Percentiles rank a stretch among this genome's conserved stretches.
phyloP scores from a whole-genome alignment of 208 protist genomes.

The Vickermania spadyakhi region DNA sequence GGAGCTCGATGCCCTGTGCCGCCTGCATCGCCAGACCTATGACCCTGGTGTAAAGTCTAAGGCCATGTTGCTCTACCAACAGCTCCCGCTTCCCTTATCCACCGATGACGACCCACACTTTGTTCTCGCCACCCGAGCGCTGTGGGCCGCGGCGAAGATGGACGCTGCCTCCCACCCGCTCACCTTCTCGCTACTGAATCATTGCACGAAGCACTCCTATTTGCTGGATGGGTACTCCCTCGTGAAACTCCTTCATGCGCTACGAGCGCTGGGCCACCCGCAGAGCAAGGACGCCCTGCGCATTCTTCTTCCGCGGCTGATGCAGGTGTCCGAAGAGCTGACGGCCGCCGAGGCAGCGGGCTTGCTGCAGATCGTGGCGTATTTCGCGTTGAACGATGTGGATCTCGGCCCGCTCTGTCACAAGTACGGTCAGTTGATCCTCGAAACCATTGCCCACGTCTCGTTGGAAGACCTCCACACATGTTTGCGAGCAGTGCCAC shows the following conservation, averaged over 20 bases:
- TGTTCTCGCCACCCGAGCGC: conserved; percentile 23
- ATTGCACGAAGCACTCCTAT: conserved; percentile 60
- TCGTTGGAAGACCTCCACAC: conserved; percentile 2
- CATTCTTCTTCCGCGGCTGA: conserved; percentile 47
- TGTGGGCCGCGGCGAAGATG: conserved; percentile 61
- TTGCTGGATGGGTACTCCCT: conserved; percentile 51
- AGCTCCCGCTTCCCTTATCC: conserved; percentile 47
- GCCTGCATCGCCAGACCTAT: conserved; percentile 34
- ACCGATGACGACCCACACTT: conserved; percentile 69
- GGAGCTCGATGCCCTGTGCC: conserved; percentile 25
- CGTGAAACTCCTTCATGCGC: conserved; percentile 20
- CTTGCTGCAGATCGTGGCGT: conserved; percentile 25
- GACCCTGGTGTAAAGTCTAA: conserved; percentile 23
- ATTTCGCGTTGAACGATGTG: conserved; percentile 18
- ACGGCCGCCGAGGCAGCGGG: conserved; percentile 29
- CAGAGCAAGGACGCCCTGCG: conserved; percentile 41
- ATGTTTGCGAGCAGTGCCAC: not conserved
- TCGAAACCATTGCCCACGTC: conserved; percentile 17
- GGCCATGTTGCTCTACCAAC: conserved; percentile 40
- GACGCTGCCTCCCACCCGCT: conserved; percentile 19
- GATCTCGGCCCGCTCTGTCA: conserved; percentile 12
- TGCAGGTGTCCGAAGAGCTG: conserved; percentile 38
- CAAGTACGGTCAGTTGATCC: conserved; percentile 10
- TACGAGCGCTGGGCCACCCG: conserved; percentile 39
- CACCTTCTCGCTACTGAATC: conserved; percentile 68